Evolutionary conservation across 1,139 yeast species (phyloP).

Genomic region (Pneumocystis murina): DNA sequence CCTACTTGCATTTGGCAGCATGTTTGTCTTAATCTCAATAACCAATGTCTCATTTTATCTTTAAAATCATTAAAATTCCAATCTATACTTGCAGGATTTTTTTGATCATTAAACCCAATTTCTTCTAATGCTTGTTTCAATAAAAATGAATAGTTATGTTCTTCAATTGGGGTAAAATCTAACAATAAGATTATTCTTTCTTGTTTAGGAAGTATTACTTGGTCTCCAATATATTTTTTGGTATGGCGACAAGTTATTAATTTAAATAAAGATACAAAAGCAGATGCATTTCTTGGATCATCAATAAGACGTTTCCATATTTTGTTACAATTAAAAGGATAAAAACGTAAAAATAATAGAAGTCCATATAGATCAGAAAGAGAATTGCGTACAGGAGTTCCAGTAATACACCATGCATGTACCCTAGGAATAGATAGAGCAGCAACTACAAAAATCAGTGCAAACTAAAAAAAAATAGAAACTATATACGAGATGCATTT

Average conservation of each 20-base stretch:
- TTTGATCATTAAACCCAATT: conserved; percentile 44
- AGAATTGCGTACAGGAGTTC: conserved; percentile 68
- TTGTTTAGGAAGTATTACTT: conserved; percentile 67
- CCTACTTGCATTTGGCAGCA: conserved; percentile 77
- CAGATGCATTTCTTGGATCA: conserved; percentile 13
- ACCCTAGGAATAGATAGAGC: conserved; percentile 54
- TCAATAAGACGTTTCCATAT: conserved; percentile 22
- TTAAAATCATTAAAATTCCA: conserved; percentile 14
- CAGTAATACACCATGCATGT: conserved; percentile 95
- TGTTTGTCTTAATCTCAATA: conserved; percentile 52
- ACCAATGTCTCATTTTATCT: conserved; percentile 34
- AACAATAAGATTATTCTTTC: conserved; percentile 49
- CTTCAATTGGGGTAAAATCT: conserved; percentile 69
- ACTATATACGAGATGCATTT: conserved; percentile 42
- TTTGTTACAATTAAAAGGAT: conserved; percentile 40
- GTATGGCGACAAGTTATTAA: conserved; percentile 60
- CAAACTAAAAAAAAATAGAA: background rate
- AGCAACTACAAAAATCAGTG: conserved; percentile 33
- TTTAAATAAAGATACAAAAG: conserved; percentile 29
- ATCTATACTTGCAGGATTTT: conserved; percentile 30
- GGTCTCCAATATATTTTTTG: conserved; percentile 63
- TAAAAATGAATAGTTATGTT: conserved; percentile 58
- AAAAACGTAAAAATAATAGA: conserved; percentile 46
- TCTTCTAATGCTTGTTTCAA: conserved; percentile 47
- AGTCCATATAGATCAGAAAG: conserved; percentile 57